Evolutionary conservation across 2,329 filamentous ascomycete genomes (phyloP), one percentile per base, ranked within the genome.

Genomic region (Hirsutella thompsonii): DNA sequence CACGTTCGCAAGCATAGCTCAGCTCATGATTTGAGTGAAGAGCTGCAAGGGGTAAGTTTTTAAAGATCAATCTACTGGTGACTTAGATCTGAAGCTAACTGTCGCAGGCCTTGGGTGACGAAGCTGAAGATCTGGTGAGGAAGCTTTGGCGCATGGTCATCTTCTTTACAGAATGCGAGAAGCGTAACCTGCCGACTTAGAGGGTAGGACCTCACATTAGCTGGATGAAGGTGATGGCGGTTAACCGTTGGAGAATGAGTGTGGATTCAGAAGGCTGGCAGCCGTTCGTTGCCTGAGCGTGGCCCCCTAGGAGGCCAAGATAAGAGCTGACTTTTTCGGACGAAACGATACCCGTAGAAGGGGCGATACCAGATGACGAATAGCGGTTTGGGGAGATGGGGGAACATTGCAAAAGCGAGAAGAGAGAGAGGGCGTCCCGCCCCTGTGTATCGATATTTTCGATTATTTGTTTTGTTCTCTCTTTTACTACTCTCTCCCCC

Each of bases 61-160:
- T 28, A 9, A n/a, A n/a, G n/a, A n/a, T n/a, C n/a, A n/a, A n/a
- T n/a, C n/a, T n/a, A n/a, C n/a, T n/a, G n/a, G n/a, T n/a, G n/a
- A n/a, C n/a, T n/a, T n/a, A n/a, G n/a, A n/a, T n/a, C n/a, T n/a
- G n/a, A 30, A 20, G 19, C 13, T 34, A 34, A n/a, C 23, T 11
- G 23, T n/a, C n/a, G 32, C 32, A 90, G 79, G 86, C 87, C 35
- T 70, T 98, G 47, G 92, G 95, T 56, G 92, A 98, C 55, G 92
- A 96, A 57, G 88, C 89, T 10, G 89, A 95, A 60, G 81, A 85
- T 20, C 67, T 98, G 49, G 89, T 96, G 38, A 93, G 87, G 75
- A 96, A 95, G 67, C 74, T 98, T 29, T 98, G 92, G 92, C 79
- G 90, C 39, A 94, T 96, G 87, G 80, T 95, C 43, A 94, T 96